Evolutionary conservation across 1,284 basidiomycete genomes (phyloP).

Genomic region (Hemileia vastatrix): DNA sequence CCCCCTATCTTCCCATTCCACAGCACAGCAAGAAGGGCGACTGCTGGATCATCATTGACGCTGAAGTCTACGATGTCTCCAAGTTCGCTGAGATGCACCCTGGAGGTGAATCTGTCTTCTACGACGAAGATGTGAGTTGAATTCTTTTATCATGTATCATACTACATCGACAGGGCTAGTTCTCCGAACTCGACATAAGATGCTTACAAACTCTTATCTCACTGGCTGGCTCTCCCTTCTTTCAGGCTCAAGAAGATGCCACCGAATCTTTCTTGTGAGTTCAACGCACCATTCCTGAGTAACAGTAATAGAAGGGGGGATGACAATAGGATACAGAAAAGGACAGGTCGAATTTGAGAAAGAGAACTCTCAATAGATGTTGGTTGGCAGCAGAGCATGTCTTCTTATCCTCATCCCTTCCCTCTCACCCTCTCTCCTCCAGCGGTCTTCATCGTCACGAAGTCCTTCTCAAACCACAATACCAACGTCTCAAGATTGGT

Average conservation of each 20-base stretch:
- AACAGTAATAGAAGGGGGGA: not conserved
- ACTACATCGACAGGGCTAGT: too few species aligned
- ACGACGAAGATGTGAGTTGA: conserved; percentile 55
- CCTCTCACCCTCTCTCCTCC: not conserved
- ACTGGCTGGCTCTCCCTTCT: too few species aligned
- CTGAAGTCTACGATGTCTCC: conserved; percentile 51
- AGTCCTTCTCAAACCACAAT: conserved; percentile 62
- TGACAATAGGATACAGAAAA: conserved; percentile 1
- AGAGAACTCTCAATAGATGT: not conserved
- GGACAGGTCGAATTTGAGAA: not conserved
- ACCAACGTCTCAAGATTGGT: conserved; percentile 61
- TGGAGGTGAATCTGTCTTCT: conserved; percentile 63
- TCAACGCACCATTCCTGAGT: too few species aligned
- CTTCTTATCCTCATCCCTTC: not conserved
- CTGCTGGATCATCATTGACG: conserved; percentile 39
- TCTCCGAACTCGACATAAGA: too few species aligned
- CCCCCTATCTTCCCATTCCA: not conserved
- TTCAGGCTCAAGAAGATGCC: conserved; percentile 71
- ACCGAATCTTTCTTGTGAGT: conserved; percentile 79
- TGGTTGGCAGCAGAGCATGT: not conserved
- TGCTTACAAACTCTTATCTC: too few species aligned
- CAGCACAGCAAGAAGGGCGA: conserved; percentile 34
- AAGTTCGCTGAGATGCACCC: conserved; percentile 71
- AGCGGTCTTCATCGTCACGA: conserved; percentile 68
- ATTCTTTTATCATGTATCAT: too few species aligned